phyloP scores from a whole-genome alignment of 495 filamentous ascomycete genomes.

The Xylaria nigripes region DNA sequence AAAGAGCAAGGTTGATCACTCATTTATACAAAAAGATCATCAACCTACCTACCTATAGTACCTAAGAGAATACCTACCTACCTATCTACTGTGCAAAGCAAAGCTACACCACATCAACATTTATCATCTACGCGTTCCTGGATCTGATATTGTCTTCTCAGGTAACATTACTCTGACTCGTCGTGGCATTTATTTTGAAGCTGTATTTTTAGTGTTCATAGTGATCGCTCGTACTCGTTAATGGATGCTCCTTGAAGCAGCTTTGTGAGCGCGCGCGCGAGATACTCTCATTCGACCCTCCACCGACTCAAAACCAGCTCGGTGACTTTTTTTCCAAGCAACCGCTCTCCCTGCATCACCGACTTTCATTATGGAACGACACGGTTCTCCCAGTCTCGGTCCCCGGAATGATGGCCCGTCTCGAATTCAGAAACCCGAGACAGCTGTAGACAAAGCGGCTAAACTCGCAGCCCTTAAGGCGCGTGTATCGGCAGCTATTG shows the following conservation, averaged over 20 bases:
- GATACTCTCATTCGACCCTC: background rate
- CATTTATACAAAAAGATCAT: too few species aligned
- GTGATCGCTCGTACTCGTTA: background rate
- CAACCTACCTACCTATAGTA: too few species aligned
- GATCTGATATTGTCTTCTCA: background rate
- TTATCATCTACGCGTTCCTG: too few species aligned
- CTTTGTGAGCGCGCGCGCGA: background rate
- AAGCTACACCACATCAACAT: too few species aligned
- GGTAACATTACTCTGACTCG: background rate
- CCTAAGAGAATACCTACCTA: too few species aligned
- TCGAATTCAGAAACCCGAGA: slow-evolving; percentile 44
- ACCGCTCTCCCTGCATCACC: slow-evolving; percentile 9
- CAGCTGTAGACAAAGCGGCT: slow-evolving; percentile 43
- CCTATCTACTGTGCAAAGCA: too few species aligned
- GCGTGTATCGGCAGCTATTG: slow-evolving; percentile 67
- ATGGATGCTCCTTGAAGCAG: background rate
- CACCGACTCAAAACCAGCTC: background rate
- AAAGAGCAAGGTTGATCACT: too few species aligned
- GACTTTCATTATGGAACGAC: slow-evolving; percentile 35
- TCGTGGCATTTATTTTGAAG: background rate
- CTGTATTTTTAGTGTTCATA: background rate
- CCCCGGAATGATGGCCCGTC: slow-evolving; percentile 44
- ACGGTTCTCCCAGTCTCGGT: slow-evolving; percentile 38
- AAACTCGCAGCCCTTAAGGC: slow-evolving; percentile 67
- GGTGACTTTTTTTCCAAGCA: background rate